A percentile compares a stretch with the other conserved stretches of the same genome.
Conservation (phyloP, 2,329 filamentous ascomycete genomes). For the Parafenestella ontariensis region DNA sequence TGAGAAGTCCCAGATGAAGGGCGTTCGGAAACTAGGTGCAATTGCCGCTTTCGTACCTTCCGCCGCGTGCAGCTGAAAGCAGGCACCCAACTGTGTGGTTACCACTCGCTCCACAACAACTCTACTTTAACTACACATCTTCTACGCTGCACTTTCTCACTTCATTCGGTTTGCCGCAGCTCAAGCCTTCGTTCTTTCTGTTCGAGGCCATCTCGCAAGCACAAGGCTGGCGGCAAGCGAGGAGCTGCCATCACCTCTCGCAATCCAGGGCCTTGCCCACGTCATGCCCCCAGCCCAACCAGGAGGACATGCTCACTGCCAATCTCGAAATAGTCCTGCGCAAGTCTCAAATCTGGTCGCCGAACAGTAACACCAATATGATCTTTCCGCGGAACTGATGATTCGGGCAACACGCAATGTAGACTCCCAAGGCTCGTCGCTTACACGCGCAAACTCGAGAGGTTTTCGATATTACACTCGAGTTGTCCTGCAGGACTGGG, state of each 20-base stretch:
- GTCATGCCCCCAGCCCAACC: constrained; percentile 5
- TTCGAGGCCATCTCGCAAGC: not conserved
- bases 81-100: constrained; percentile 21
- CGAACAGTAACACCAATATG: constrained; percentile 9
- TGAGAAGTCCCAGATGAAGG: constrained; percentile 2
- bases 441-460: constrained; percentile 7
- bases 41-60: constrained; percentile 13
- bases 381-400: constrained; percentile 1
- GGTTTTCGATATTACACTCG: constrained; percentile 2
- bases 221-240: constrained; percentile 2
- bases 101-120: constrained; percentile 7
- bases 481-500: constrained; percentile 19
- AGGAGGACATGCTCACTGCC: constrained; percentile 13
- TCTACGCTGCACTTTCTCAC: not conserved
- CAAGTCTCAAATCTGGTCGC: constrained; percentile 10
- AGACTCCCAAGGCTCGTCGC: constrained; percentile 1
- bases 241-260: not conserved
- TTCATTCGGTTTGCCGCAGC: not conserved
- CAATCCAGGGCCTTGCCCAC: constrained; percentile 12
- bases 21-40: constrained; percentile 8
- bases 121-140: constrained; percentile 15
- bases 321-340: constrained; percentile 7
- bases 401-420: constrained; percentile 1
- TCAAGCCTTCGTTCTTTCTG: not conserved
- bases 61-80: constrained; percentile 19